Evolutionary conservation across 2,329 filamentous ascomycete species (phyloP).

Genomic region (Cercospora brassicicola): DNA sequence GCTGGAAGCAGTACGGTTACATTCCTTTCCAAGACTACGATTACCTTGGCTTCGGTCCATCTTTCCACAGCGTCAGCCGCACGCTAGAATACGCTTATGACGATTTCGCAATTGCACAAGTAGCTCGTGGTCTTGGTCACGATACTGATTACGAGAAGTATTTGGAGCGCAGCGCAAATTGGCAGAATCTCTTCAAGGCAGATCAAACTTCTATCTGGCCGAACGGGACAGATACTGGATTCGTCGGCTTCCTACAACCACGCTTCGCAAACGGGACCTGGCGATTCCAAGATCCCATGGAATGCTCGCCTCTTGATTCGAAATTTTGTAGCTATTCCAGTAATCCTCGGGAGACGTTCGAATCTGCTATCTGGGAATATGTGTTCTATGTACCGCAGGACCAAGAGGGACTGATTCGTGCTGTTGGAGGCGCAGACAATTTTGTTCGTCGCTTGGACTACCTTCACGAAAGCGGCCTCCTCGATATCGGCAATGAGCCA

Average conservation of each 20-base stretch:
- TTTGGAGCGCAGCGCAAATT: slow-evolving; percentile 63
- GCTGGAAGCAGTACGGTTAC: slow-evolving; percentile 69
- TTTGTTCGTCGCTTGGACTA: slow-evolving; percentile 45
- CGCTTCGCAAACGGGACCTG: slow-evolving; percentile 66
- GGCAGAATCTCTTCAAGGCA: slow-evolving; percentile 71
- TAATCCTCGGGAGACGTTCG: slow-evolving; percentile 64
- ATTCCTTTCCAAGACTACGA: slow-evolving; percentile 54
- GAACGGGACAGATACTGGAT: slow-evolving; percentile 61
- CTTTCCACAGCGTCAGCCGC: slow-evolving; percentile 65
- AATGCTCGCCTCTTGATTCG: slow-evolving; percentile 53
- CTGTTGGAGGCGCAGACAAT: slow-evolving; percentile 40
- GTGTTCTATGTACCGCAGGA: slow-evolving; percentile 57
- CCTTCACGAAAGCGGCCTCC: slow-evolving; percentile 44
- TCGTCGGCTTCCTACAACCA: slow-evolving; percentile 68
- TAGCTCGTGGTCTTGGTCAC: slow-evolving; percentile 60
- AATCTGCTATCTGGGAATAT: slow-evolving; percentile 71
- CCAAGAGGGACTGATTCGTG: slow-evolving; percentile 41
- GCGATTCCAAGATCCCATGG: slow-evolving; percentile 63
- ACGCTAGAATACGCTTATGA: slow-evolving; percentile 72
- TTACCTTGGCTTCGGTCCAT: slow-evolving; percentile 64
- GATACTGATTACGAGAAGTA: slow-evolving; percentile 58
- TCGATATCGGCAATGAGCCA: slow-evolving; percentile 49
- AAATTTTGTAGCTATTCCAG: slow-evolving; percentile 51
- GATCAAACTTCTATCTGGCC: slow-evolving; percentile 52
- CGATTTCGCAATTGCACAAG: slow-evolving; percentile 66